Percentiles rank a stretch among this genome's conserved stretches.
Conservation (phyloP, 768 basidiomycete genomes). For the Leccinum broughii region DNA sequence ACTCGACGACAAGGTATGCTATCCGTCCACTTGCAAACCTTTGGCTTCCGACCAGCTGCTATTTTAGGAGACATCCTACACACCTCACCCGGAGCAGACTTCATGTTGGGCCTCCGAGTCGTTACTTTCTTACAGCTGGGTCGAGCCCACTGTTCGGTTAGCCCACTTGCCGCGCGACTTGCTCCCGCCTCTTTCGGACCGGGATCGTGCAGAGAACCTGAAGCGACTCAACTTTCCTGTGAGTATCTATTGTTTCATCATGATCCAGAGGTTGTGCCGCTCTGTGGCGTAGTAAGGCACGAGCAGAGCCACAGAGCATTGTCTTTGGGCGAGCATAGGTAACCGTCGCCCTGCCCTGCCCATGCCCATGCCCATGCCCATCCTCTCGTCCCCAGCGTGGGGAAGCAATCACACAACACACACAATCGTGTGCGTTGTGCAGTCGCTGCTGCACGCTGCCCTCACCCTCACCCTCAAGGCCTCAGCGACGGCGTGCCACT, state of each 20-base stretch:
- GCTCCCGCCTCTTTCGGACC: conserved; percentile 4
- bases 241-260: background rate
- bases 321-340: too few species aligned
- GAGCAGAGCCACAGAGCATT: too few species aligned
- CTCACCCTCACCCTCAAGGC: too few species aligned
- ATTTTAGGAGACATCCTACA: background rate
- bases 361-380: too few species aligned
- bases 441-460: too few species aligned
- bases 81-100: conserved; percentile 5
- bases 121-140: conserved; percentile 2
- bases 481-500: too few species aligned
- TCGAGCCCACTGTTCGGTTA: conserved; percentile 2
- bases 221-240: background rate
- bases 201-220: background rate
- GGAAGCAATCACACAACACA: too few species aligned
- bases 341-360: too few species aligned
- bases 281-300: too few species aligned
- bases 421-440: too few species aligned
- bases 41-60: background rate
- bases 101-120: conserved; percentile 2
- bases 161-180: background rate
- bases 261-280: background rate
- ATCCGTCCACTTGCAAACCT: too few species aligned
- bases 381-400: too few species aligned
- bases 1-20: background rate